Evolutionary conservation across 306 rosid species (phyloP).

Genomic region (Neltuma alba): DNA sequence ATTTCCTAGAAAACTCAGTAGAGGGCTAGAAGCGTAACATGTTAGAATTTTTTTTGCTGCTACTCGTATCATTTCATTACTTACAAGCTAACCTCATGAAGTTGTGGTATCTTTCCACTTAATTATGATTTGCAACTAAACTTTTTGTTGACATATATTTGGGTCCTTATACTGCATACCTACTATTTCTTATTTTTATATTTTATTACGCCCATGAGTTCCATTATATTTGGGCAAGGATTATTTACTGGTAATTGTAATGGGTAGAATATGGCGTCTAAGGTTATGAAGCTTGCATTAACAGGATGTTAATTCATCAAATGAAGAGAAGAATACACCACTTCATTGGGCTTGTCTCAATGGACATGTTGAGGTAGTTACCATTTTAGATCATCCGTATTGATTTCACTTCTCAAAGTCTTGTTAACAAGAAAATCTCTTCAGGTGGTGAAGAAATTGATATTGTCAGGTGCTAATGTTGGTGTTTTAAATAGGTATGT

Average conservation of each 20-base stretch:
- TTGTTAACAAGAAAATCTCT: conserved; percentile 14
- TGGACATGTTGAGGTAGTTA: conserved; percentile 83
- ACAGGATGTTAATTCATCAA: conserved; percentile 76
- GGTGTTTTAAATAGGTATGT: conserved; percentile 70
- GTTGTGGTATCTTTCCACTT: background rate
- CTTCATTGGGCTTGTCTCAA: conserved; percentile 98
- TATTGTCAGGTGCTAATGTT: conserved; percentile 77
- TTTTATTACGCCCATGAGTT: background rate
- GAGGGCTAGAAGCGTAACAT: background rate
- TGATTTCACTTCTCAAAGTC: conserved; percentile 13
- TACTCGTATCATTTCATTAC: background rate
- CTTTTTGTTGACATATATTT: background rate
- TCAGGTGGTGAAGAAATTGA: conserved; percentile 89
- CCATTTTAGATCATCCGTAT: background rate
- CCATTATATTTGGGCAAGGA: background rate
- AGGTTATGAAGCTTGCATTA: conserved; percentile 9
- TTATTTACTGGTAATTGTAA: background rate
- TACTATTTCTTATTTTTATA: background rate
- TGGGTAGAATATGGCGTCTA: background rate
- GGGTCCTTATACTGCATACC: background rate
- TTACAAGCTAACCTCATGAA: background rate
- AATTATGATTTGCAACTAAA: background rate
- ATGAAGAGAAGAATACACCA: conserved; percentile 84
- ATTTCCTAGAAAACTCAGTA: background rate
- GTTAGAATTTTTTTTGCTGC: background rate